Conservation (phyloP, 164 flowering plant species). For the Cinnamomum micranthum region DNA sequence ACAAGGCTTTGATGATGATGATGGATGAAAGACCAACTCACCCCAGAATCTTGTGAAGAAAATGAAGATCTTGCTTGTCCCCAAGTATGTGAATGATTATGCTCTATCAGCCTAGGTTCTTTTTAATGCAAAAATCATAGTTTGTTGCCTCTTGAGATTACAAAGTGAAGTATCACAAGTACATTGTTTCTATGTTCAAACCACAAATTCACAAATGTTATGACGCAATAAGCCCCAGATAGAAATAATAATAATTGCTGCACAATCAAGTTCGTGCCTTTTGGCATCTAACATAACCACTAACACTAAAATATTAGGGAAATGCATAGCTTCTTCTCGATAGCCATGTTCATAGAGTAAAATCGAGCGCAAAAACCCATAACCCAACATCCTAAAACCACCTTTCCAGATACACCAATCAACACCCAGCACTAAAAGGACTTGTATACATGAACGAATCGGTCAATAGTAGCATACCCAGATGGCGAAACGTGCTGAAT, state of each 20-base stretch:
- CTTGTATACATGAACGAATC: neutral
- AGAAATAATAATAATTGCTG: neutral
- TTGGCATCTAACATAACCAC: neutral
- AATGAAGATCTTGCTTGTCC: neutral
- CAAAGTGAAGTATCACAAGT: neutral
- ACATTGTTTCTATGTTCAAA: no score
- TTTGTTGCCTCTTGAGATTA: neutral
- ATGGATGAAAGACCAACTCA: no score
- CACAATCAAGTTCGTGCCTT: neutral
- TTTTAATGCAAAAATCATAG: neutral
- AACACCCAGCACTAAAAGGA: neutral
- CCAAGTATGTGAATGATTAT: neutral
- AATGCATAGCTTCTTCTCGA: neutral
- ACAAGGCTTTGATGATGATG: no score
- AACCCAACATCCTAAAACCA: neutral
- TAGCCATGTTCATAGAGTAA: neutral
- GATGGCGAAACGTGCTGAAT: conserved; percentile 22
- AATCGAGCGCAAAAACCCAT: neutral
- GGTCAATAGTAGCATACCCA: conserved; percentile 26
- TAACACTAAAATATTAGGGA: neutral
- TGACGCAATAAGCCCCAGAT: neutral
- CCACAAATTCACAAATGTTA: neutral
- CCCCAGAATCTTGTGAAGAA: neutral
- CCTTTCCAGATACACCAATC: neutral
- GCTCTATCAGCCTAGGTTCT: neutral